These are phyloP conservation scores for Aphanomyces cochlioides DNA, from an alignment of 352 stramenopile genomes.

Conservation along the genomic window DNA sequence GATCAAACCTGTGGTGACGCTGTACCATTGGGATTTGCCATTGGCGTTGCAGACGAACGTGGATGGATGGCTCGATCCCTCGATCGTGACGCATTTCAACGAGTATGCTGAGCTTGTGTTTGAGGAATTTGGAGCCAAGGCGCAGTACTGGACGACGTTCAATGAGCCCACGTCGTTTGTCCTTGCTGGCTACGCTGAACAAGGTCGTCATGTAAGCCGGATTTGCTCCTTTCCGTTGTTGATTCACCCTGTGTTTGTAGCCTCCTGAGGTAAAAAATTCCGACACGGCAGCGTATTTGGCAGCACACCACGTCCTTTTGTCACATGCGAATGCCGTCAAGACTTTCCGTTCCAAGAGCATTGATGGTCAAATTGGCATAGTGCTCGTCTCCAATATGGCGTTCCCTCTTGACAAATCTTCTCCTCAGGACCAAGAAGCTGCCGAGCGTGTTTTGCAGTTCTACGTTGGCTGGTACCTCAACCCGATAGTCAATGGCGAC, in stretches of 20 bases:
- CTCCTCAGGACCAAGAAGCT: constrained; percentile 47
- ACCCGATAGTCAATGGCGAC: constrained; percentile 86
- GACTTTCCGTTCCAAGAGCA: constrained; percentile 81
- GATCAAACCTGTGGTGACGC: constrained; percentile 89
- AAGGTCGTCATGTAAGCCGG: constrained; percentile 37
- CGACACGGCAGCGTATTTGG: constrained; percentile 47
- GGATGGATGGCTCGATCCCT: constrained; percentile 61
- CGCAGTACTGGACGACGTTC: constrained; percentile 94
- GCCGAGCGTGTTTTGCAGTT: constrained; percentile 86
- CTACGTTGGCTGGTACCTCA: constrained; percentile 87
- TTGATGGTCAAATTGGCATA: constrained; percentile 86
- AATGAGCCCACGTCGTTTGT: constrained; percentile 91
- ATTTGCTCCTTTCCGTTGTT: constrained; percentile 27
- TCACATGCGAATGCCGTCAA: constrained; percentile 83
- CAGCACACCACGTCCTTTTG: constrained; percentile 88
- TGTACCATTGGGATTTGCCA: constrained; percentile 97
- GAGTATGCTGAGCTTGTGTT: constrained; percentile 90
- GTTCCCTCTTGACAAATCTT: constrained; percentile 69
- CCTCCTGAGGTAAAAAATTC: constrained; percentile 39
- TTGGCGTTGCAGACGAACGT: constrained; percentile 78
- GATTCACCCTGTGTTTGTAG: background rate
- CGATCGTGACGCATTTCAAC: constrained; percentile 68
- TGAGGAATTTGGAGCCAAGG: constrained; percentile 83
- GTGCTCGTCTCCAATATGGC: constrained; percentile 80
- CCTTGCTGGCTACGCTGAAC: constrained; percentile 78